A percentile compares a stretch with the other conserved stretches of the same genome.
Evolutionary conservation across 192 early-diverging fungal genomes (phyloP).

Genomic region (Phycomyces blakesleeanus): DNA sequence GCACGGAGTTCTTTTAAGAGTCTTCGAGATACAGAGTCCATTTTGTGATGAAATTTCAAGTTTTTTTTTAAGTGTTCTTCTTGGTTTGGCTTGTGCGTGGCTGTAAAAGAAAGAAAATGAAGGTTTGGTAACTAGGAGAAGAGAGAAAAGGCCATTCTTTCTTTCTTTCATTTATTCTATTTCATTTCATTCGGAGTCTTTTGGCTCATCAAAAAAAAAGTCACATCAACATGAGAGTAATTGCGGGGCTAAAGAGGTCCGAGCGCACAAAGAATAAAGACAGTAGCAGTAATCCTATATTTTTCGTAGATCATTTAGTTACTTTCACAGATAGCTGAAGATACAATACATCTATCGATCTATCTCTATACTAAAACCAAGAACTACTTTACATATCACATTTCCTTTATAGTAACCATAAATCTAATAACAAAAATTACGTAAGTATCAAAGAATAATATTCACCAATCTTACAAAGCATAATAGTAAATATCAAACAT

Average conservation of each 20-base stretch:
- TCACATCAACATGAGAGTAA: neutral
- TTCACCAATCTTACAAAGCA: too few species aligned
- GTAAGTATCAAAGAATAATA: too few species aligned
- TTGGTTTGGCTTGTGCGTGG: neutral
- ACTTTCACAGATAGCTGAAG: neutral
- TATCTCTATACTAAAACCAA: too few species aligned
- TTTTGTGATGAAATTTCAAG: conserved; percentile 16
- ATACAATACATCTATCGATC: too few species aligned
- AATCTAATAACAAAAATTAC: too few species aligned
- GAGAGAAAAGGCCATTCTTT: too few species aligned
- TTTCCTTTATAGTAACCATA: too few species aligned
- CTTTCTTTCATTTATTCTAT: neutral
- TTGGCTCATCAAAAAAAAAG: neutral
- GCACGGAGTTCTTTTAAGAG: conserved; percentile 61
- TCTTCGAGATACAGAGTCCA: conserved; percentile 50
- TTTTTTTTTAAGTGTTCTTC: too few species aligned
- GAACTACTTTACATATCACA: too few species aligned
- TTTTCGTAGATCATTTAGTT: neutral
- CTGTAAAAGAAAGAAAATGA: neutral
- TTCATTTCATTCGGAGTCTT: neutral
- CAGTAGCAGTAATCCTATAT: neutral
- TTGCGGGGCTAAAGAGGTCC: neutral
- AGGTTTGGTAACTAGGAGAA: neutral
- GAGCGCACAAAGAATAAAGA: neutral
- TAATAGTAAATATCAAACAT: too few species aligned